Evolutionary conservation across 257 asterid species (phyloP).

Genomic region (Prunella vulgaris): DNA sequence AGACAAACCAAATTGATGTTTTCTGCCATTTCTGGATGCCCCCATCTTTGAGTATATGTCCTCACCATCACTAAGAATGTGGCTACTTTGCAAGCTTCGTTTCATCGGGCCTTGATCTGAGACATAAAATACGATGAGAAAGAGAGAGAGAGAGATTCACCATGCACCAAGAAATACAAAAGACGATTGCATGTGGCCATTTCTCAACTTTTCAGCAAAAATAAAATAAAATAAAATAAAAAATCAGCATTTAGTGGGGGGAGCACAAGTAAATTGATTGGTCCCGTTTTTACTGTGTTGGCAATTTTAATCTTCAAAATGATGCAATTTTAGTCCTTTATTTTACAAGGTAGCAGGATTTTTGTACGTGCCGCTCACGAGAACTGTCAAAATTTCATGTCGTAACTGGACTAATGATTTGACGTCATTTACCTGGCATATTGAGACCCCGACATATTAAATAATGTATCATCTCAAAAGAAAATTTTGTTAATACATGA

Average conservation of each 20-base stretch:
- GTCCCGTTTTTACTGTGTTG: too few relatives aligned
- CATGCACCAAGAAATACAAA: neutral
- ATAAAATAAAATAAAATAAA: too few relatives aligned
- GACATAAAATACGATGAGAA: neutral
- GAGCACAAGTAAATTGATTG: too few relatives aligned
- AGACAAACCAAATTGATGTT: slow-evolving; percentile 62
- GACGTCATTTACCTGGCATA: too few relatives aligned
- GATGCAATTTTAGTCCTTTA: neutral
- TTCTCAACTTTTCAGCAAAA: neutral
- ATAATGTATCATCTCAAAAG: neutral
- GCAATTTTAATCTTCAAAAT: too few relatives aligned
- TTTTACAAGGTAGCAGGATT: neutral
- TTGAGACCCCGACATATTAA: too few relatives aligned
- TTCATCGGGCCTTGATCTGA: slow-evolving; percentile 49
- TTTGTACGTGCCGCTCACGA: neutral
- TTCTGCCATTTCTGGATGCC: slow-evolving; percentile 52
- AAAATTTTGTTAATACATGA: neutral
- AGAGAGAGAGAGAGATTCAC: neutral
- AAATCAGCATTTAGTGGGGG: slow-evolving; percentile 4
- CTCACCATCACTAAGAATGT: slow-evolving; percentile 61
- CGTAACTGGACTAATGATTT: too few relatives aligned
- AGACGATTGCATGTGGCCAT: neutral
- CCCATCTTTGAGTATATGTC: slow-evolving; percentile 57
- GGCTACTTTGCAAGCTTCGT: slow-evolving; percentile 35
- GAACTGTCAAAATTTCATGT: neutral